phyloP scores from a whole-genome alignment of 352 stramenopile genomes.

The Thalassiosira ordinaria region DNA sequence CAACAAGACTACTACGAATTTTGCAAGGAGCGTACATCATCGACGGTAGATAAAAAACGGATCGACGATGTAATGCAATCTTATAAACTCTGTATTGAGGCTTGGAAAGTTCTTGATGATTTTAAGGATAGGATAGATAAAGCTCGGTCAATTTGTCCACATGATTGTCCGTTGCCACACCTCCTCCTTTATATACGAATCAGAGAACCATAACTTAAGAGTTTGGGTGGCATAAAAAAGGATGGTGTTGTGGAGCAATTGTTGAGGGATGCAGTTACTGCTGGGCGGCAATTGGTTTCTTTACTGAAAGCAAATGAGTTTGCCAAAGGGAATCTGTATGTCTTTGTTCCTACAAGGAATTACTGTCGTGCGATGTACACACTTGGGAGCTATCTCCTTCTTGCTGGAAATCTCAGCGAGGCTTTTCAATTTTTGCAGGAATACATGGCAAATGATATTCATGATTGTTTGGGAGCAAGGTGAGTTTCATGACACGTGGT shows the following conservation, averaged over 20 bases:
- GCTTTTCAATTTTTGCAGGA: not conserved
- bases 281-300: not conserved
- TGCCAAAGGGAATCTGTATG: not conserved
- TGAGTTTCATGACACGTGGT: no score
- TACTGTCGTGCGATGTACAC: not conserved
- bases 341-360: not conserved
- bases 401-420: not conserved
- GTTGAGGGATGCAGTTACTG: not conserved
- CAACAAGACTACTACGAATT: no score
- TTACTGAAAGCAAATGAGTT: not conserved
- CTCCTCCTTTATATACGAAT: not conserved
- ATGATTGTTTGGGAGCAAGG: slow-evolving; percentile 3
- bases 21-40: no score
- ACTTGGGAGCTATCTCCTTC: not conserved
- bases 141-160: not conserved
- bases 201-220: not conserved
- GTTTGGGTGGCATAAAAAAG: no score
- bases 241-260: no score
- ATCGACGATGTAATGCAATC: no score
- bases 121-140: not conserved
- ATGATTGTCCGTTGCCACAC: not conserved
- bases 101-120: no score
- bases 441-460: slow-evolving; percentile 11
- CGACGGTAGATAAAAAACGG: no score
- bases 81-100: no score